Evolutionary conservation across 2,329 filamentous ascomycete genomes (phyloP).

Genomic region (Falciphora oryzae): DNA sequence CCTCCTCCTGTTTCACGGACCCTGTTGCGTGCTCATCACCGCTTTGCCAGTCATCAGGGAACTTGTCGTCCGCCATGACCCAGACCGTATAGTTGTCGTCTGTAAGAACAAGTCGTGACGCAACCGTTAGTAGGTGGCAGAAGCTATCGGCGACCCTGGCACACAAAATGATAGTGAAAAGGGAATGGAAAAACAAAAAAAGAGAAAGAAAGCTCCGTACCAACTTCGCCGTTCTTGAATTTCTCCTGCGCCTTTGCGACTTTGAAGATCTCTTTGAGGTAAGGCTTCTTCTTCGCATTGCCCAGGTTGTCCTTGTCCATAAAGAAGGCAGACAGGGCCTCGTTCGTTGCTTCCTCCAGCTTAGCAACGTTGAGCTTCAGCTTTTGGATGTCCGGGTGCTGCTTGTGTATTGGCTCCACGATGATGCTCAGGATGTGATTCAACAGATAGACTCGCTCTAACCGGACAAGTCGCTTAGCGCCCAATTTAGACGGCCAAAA

Average conservation of each 20-base stretch:
- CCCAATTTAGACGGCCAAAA: background rate
- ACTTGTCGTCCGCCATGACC: constrained; percentile 48
- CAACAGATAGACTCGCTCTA: constrained; percentile 54
- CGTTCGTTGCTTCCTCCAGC: constrained; percentile 52
- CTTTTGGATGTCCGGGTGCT: constrained; percentile 48
- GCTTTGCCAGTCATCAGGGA: constrained; percentile 39
- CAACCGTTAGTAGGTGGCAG: background rate
- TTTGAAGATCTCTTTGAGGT: constrained; percentile 56
- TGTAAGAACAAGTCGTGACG: constrained; percentile 19
- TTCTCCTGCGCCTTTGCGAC: constrained; percentile 52
- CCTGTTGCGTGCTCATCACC: constrained; percentile 39
- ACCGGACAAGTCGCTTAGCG: background rate
- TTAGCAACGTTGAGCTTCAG: constrained; percentile 47
- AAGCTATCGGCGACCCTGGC: background rate
- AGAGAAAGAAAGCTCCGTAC: constrained; percentile 29
- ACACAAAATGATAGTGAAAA: too few species aligned
- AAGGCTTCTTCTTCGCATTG: constrained; percentile 50
- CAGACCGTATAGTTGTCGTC: constrained; percentile 42
- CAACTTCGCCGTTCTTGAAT: constrained; percentile 50
- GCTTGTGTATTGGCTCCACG: constrained; percentile 41
- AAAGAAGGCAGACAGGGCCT: constrained; percentile 54
- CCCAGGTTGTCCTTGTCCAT: constrained; percentile 46
- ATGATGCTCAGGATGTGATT: constrained; percentile 56
- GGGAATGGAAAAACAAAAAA: background rate
- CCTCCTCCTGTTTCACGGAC: constrained; percentile 37